Evolutionary conservation across 352 stramenopile genomes (phyloP), one percentile per base, ranked within the genome.

Genomic region (Pythium dissimile): DNA sequence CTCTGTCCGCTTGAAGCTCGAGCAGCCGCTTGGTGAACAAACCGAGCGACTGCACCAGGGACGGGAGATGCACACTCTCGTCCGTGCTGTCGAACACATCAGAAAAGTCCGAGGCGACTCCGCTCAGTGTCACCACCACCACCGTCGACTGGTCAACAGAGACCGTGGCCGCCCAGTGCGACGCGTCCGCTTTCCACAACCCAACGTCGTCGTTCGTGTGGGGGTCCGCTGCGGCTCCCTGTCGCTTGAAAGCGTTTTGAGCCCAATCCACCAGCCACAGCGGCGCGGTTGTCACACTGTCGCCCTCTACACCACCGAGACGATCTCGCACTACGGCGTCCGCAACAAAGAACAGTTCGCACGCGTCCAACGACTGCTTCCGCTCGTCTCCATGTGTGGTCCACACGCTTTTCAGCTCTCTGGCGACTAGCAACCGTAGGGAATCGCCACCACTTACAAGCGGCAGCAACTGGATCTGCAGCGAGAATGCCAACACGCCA

Each of bases 361-460:
- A 54, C 10, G 21, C 23, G 11, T 46, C 46, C 9, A 62, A 13
- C 7, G 21, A 1, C 5, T 59, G 8, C 47, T 63, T 67, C 11
- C 53, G 53, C 2, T 30, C 6, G 26, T 63, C 60, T 4, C 60
- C 53, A 10, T 41, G 48, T 16, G 30, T 27, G 15, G 16, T 49
- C 60, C 60, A 67, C 26, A 67, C 42, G 15, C 28, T 30, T 28
- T 57, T 59, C 4, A 62, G 26, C 16, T 60, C 51, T n/a, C 50
- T 16, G 18, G 38, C 39, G 0, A 66, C 45, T 1, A 57, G 24
- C 23, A 27, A 31, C 1, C 28, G 37, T 9, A 66, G 37, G 10
- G 37, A 13, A 5, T 34, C 24, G 20, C 15, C 11, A 21, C 44
- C 18, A 26, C 21, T 26, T 2, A 15, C 15, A 0, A 37, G 7